Conservation (phyloP, 129 eudicot genomes). For the Oenanthe sinensis region DNA sequence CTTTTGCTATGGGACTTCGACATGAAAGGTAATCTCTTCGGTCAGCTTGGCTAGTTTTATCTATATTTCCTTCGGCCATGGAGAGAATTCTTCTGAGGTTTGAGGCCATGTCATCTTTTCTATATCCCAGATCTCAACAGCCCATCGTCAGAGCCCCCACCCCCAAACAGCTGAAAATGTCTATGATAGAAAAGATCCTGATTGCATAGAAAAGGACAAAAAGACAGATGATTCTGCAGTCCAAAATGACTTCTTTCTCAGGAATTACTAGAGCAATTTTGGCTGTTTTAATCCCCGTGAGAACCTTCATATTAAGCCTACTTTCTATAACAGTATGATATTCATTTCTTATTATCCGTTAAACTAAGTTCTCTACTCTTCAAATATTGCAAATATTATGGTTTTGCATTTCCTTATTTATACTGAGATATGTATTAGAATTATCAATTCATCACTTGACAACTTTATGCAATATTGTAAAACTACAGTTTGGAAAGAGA, state of each 20-base stretch:
- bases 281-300: not conserved
- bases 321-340: not conserved
- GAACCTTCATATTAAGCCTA: not conserved
- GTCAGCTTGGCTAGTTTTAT: not conserved
- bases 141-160: not conserved
- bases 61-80: not conserved
- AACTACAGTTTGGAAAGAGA: conserved; percentile 14
- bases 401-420: not conserved
- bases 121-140: not conserved
- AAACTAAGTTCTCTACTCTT: not conserved
- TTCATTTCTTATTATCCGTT: not conserved
- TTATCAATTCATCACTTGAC: not conserved
- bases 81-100: not conserved
- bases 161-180: not conserved
- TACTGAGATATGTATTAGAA: not conserved
- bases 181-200: not conserved
- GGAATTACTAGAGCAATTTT: not conserved
- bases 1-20: not conserved
- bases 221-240: not conserved
- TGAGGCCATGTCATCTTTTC: not conserved
- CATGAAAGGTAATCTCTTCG: not conserved
- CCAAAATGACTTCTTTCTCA: not conserved
- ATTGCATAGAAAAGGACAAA: not conserved
- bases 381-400: not conserved
- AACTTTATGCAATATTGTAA: not conserved